Evolutionary conservation across 768 basidiomycete genomes (phyloP).

Genomic region (Tricholoma matsutake): DNA sequence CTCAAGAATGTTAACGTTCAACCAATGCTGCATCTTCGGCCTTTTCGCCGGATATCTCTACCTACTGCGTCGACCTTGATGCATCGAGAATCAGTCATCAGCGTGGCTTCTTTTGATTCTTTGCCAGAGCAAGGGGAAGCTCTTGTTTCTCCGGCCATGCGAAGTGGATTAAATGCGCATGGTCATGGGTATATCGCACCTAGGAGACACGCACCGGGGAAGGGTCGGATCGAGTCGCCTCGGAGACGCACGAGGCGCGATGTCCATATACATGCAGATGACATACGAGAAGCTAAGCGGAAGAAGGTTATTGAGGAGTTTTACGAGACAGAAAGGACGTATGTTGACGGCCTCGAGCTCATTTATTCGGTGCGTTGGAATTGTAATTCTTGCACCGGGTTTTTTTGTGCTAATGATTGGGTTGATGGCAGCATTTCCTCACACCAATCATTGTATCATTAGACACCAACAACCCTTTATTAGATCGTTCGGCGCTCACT

Average conservation of each 20-base stretch:
- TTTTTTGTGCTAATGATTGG: background rate
- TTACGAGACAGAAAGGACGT: constrained; percentile 76
- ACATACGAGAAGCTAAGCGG: constrained; percentile 52
- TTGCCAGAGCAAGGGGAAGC: constrained; percentile 49
- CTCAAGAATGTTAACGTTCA: constrained; percentile 13
- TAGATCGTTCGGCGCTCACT: constrained; percentile 65
- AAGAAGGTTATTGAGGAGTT: constrained; percentile 77
- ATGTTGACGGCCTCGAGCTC: constrained; percentile 78
- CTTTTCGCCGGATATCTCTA: constrained; percentile 61
- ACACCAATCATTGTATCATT: constrained; percentile 75
- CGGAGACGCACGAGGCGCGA: constrained; percentile 36
- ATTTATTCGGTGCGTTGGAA: constrained; percentile 67
- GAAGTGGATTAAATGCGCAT: constrained; percentile 20
- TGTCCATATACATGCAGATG: constrained; percentile 40
- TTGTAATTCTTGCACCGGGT: background rate
- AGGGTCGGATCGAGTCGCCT: constrained; percentile 35
- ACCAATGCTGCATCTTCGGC: constrained; percentile 33
- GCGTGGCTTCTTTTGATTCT: constrained; percentile 73
- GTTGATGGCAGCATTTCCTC: constrained; percentile 64
- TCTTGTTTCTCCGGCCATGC: constrained; percentile 22
- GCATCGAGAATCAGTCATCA: constrained; percentile 64
- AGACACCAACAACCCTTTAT: constrained; percentile 63
- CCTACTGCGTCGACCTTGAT: constrained; percentile 48
- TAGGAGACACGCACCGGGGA: constrained; percentile 19
- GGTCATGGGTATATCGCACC: constrained; percentile 10